These are phyloP conservation scores for Canavalia gladiata DNA, from an alignment of 306 rosid species.

Conservation along the genomic window DNA sequence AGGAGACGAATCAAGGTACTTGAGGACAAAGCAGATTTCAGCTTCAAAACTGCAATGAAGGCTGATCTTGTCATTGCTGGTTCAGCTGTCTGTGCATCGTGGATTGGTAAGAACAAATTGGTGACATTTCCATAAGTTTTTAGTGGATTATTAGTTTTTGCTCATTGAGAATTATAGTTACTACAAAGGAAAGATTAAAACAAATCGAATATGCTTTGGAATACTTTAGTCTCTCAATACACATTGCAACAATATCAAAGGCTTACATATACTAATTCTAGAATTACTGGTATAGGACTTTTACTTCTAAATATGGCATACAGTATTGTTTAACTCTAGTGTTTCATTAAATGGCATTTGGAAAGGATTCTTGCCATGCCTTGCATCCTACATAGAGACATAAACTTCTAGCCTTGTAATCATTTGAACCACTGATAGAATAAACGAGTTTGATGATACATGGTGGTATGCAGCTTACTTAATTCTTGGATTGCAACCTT, in stretches of 20 bases:
- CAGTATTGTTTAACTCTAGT: background rate
- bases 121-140: background rate
- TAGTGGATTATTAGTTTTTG: constrained; percentile 13
- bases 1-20: constrained; percentile 92
- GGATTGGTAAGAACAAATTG: constrained; percentile 84
- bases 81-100: constrained; percentile 94
- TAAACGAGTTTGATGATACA: constrained; percentile 6
- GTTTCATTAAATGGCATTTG: background rate
- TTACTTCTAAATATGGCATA: constrained; percentile 7
- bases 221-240: background rate
- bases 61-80: constrained; percentile 95
- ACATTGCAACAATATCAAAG: constrained; percentile 6
- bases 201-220: constrained; percentile 15
- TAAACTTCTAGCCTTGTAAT: background rate
- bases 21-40: constrained; percentile 84
- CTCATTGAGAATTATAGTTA: constrained; percentile 13
- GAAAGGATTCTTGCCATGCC: constrained; percentile 1
- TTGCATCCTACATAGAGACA: constrained; percentile 7
- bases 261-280: constrained; percentile 17
- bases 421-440: constrained; percentile 8
- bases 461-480: constrained; percentile 27
- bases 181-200: constrained; percentile 16
- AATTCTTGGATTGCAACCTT: background rate
- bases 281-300: constrained; percentile 1
- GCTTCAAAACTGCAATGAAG: constrained; percentile 99